Evolutionary conservation across 2,329 filamentous ascomycete species (phyloP).

Genomic region (Aspergillus pseudoglaucus): DNA sequence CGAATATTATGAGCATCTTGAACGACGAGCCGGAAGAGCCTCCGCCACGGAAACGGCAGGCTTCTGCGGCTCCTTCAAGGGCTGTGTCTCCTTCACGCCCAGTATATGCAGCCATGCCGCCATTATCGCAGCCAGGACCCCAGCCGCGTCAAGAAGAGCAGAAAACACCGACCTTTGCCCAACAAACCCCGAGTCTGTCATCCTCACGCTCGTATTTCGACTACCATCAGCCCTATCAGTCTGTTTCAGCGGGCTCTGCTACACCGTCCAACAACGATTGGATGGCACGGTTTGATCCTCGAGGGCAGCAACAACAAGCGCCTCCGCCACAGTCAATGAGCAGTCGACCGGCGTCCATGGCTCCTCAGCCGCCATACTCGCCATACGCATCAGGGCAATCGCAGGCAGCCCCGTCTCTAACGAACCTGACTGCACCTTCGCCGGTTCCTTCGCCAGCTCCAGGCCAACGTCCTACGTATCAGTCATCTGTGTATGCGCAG

Average conservation of each 20-base stretch:
- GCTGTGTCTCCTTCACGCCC: constrained; percentile 20
- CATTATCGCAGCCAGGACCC: constrained; percentile 17
- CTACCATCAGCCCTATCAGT: constrained; percentile 23
- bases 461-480: constrained; percentile 25
- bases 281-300: constrained; percentile 38
- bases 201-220: constrained; percentile 27
- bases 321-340: constrained; percentile 15
- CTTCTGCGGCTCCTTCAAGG: constrained; percentile 8
- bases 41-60: constrained; percentile 37
- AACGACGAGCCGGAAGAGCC: constrained; percentile 45
- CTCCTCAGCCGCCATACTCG: constrained; percentile 23
- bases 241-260: constrained; percentile 19
- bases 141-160: constrained; percentile 22
- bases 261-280: constrained; percentile 32
- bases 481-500: constrained; percentile 23
- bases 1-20: constrained; percentile 45
- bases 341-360: constrained; percentile 15
- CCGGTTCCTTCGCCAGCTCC: constrained; percentile 25
- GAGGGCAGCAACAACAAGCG: constrained; percentile 14
- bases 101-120: constrained; percentile 18
- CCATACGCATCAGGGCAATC: constrained; percentile 21
- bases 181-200: constrained; percentile 22
- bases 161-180: constrained; percentile 22
- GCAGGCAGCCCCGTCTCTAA: constrained; percentile 17
- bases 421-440: constrained; percentile 25